These are phyloP conservation scores for Trichopus zeylanicus DNA, from an alignment of 116 monocot species.

Conservation along the genomic window DNA sequence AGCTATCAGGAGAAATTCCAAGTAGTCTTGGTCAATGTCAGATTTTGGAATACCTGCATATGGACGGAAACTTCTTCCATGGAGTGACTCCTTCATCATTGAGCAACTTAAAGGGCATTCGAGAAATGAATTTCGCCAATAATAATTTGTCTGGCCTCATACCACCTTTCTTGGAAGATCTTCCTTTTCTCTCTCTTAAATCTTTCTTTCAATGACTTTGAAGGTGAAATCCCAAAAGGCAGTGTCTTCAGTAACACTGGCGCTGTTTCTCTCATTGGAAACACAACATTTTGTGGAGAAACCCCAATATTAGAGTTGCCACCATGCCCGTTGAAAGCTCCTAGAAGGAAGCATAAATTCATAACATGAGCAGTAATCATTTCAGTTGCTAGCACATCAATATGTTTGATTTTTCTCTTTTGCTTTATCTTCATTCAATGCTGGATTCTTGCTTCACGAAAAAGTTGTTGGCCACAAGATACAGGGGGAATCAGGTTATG, in stretches of 20 bases:
- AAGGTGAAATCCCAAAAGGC: background rate
- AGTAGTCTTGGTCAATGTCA: slow-evolving; percentile 2
- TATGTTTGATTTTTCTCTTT: too few relatives aligned
- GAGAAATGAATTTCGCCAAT: slow-evolving; percentile 1
- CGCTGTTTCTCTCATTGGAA: background rate
- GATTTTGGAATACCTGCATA: background rate
- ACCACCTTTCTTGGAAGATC: slow-evolving; percentile 1
- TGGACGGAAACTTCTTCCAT: slow-evolving; percentile 1
- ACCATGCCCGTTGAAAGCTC: background rate
- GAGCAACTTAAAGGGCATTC: background rate
- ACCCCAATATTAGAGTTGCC: background rate
- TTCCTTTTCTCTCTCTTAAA: background rate
- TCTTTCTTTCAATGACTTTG: slow-evolving; percentile 11
- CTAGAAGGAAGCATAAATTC: background rate
- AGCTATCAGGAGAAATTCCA: slow-evolving; percentile 10
- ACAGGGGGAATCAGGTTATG: too few relatives aligned
- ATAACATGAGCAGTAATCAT: too few relatives aligned
- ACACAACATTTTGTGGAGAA: background rate
- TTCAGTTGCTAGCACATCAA: too few relatives aligned
- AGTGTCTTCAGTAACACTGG: background rate
- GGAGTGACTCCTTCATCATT: slow-evolving; percentile 4
- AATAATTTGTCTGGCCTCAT: slow-evolving; percentile 10
- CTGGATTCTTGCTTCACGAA: too few relatives aligned
- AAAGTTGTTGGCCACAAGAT: too few relatives aligned
- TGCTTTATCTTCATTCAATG: too few relatives aligned